phyloP scores from a whole-genome alignment of 73 alveolate genomes.

The Loxodes magnus region DNA sequence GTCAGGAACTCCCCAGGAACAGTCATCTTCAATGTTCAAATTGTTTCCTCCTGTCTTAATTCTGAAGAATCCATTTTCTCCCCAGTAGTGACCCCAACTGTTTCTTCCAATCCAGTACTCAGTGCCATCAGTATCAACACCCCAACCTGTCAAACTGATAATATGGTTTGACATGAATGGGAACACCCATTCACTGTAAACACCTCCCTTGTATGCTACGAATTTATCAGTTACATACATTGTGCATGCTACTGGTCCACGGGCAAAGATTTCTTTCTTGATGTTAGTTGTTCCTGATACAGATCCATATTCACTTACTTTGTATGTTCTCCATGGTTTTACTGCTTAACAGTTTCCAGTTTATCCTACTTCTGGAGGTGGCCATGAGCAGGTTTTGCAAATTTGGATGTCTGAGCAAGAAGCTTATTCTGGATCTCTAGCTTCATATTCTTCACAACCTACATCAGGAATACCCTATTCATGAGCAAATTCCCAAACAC shows the following conservation, averaged over 20 bases:
- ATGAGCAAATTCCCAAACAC: constrained; percentile 43
- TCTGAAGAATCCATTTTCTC: constrained; percentile 83
- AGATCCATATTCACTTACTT: constrained; percentile 36
- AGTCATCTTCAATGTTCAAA: constrained; percentile 37
- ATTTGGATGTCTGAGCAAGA: constrained; percentile 23
- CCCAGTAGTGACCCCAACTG: constrained; percentile 93
- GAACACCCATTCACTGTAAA: constrained; percentile 33
- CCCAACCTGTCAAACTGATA: constrained; percentile 74
- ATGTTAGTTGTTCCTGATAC: constrained; percentile 53
- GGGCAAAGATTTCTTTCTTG: constrained; percentile 54
- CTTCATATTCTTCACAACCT: constrained; percentile 52
- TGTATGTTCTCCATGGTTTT: constrained; percentile 25
- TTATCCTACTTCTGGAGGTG: constrained; percentile 37
- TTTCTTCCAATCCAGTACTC: constrained; percentile 79
- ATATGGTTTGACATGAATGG: constrained; percentile 23
- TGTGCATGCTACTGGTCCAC: constrained; percentile 76
- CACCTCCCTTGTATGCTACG: constrained; percentile 63
- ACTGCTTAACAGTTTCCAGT: constrained; percentile 47
- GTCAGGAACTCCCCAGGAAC: constrained; percentile 62
- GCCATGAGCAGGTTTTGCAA: constrained; percentile 43
- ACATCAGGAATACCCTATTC: constrained; percentile 59
- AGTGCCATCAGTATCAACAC: constrained; percentile 64
- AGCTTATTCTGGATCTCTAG: constrained; percentile 28
- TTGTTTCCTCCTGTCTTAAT: constrained; percentile 54
- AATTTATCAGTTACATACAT: constrained; percentile 42